Percentiles rank a stretch among this genome's conserved stretches.
These are phyloP conservation scores for Suillus lakei DNA, from an alignment of 768 basidiomycete species.

Conservation along the genomic window DNA sequence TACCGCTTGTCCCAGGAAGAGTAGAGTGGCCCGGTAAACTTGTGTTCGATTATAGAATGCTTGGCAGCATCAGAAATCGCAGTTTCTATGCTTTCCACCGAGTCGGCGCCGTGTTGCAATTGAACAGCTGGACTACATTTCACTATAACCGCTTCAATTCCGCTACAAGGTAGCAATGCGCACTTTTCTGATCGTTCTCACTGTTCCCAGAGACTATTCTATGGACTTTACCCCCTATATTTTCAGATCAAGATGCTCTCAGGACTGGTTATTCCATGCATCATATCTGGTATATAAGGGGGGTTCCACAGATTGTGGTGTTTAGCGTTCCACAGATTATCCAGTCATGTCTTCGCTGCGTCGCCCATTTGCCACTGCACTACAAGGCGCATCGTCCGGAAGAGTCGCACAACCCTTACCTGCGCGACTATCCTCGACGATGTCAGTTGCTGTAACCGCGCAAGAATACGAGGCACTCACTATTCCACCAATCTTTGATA, in stretches of 20 bases:
- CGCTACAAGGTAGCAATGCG: constrained; percentile 12
- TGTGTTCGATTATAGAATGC: constrained; percentile 11
- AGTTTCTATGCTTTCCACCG: neutral
- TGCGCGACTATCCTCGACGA: constrained; percentile 19
- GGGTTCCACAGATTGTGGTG: neutral
- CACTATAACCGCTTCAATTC: constrained; percentile 28
- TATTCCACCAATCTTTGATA: constrained; percentile 48
- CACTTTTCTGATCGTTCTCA: constrained; percentile 8
- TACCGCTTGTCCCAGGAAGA: constrained; percentile 3
- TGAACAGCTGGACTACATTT: neutral
- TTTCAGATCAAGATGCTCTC: constrained; percentile 6
- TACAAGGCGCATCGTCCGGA: constrained; percentile 13
- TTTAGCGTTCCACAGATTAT: neutral
- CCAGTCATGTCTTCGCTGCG: constrained; percentile 22
- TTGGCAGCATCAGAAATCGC: constrained; percentile 16
- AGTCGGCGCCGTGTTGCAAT: neutral
- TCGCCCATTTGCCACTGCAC: constrained; percentile 13
- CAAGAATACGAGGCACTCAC: constrained; percentile 15
- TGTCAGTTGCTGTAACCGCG: constrained; percentile 11
- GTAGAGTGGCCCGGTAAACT: neutral
- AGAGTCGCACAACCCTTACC: constrained; percentile 17
- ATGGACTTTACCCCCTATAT: neutral
- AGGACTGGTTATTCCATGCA: constrained; percentile 6
- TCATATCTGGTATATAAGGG: constrained; percentile 23
- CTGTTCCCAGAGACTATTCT: neutral